phyloP scores from a whole-genome alignment of 2,329 filamentous ascomycete genomes.

The Colletotrichum liaoningense region DNA sequence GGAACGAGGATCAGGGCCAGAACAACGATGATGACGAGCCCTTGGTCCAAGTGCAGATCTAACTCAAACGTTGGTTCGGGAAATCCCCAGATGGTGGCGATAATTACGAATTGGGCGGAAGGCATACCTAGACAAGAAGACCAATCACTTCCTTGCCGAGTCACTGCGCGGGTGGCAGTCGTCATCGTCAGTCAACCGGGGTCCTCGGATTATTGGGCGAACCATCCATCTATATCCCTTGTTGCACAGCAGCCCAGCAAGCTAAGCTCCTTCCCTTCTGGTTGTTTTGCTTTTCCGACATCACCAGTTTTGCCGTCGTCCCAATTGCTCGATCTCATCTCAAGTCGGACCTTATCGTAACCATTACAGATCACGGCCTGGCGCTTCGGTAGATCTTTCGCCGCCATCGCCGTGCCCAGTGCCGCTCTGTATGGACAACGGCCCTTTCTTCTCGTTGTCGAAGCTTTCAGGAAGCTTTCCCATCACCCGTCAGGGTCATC shows the following conservation, averaged over 20 bases:
- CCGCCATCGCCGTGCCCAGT: background rate
- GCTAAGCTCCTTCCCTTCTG: background rate
- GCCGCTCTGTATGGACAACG: background rate
- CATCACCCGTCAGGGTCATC: background rate
- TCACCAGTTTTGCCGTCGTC: slow-evolving; percentile 17
- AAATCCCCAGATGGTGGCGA: slow-evolving; percentile 10
- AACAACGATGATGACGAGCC: slow-evolving; percentile 11
- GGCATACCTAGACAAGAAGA: background rate
- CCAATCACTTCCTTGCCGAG: background rate
- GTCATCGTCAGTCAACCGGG: slow-evolving; percentile 4
- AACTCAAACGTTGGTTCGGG: background rate
- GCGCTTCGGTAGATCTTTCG: background rate
- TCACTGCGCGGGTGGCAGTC: background rate
- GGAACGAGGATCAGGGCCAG: background rate
- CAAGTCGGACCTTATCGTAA: background rate
- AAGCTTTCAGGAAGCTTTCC: slow-evolving; percentile 1
- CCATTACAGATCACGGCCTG: background rate
- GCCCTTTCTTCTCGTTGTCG: background rate
- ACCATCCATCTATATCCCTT: background rate
- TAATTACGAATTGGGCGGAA: slow-evolving; percentile 1
- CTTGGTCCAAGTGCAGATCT: slow-evolving; percentile 20
- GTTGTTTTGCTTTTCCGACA: slow-evolving; percentile 23
- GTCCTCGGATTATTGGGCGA: slow-evolving; percentile 8
- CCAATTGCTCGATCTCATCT: slow-evolving; percentile 13
- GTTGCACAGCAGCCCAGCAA: background rate